Base-by-base conservation (phyloP, 225 moss, liverwort and hornwort genomes). In the Bryoerythrophyllum caledonicum region DNA sequence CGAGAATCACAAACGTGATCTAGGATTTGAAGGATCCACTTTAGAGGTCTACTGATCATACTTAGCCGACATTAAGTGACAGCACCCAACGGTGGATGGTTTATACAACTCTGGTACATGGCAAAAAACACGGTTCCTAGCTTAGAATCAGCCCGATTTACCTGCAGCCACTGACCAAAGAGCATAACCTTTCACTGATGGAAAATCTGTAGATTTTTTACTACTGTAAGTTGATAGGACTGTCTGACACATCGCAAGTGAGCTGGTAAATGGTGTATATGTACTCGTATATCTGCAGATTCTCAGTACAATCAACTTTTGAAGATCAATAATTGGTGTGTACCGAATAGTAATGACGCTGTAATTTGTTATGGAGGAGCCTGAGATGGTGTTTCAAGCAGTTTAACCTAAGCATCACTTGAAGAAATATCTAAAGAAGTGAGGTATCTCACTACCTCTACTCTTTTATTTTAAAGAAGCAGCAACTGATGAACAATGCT, bases 1-100 rank as follows among this genome's bases (percentile, higher is more conserved):
- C 70, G 92, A 92, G 76, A 92, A 74, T 65, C 84, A 95, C 80
- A 95, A 92, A 80, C 72, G 71, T 32, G 76, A 79, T 60, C 71
- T 91, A 34, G 94, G 92, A 58, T 90, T 72, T 78, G 79, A 80
- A 68, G 80, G 78, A 28, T 77, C 49, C 32, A 60, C 25, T 56
- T 82, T 90, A 63, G 69, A 83, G 68, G 51, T 90, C 34, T 81
- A 74, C 43, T 90, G 75, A 87, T 72, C 17, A 24, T 43, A 25
- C 64, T 24, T 38, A 10, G 38, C 8, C 38, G 38, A 16, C 46
- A 49, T 55, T 30, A 3, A 49, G 27, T 23, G 23, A 68, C 56
- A 44, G 41, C 71, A 48, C 17, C 48, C 5, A 46, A 71, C 25
- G 23, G 62, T 67, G 49, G 76, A 40, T 56, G 56, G 57, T 56